Conservation (phyloP, 495 filamentous ascomycete genomes). For the Neurospora discreta region DNA sequence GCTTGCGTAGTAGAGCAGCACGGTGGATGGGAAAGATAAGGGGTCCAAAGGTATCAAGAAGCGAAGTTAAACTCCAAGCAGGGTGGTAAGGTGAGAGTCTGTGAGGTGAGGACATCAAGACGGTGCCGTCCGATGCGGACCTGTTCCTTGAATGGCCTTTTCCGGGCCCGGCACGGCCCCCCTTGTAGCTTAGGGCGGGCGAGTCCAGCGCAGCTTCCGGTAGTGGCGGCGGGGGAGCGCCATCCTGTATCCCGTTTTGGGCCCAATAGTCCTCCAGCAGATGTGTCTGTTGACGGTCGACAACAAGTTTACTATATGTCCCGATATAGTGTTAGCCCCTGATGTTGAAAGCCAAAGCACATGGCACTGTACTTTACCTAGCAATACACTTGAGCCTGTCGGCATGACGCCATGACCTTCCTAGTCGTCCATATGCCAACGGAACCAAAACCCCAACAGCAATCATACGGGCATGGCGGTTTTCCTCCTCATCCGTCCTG, state of each 20-base stretch:
- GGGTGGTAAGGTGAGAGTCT: constrained; percentile 71
- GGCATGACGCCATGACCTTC: constrained; percentile 83
- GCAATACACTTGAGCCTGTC: constrained; percentile 64
- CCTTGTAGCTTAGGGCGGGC: constrained; percentile 29
- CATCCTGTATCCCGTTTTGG: constrained; percentile 43
- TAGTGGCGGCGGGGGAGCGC: constrained; percentile 32
- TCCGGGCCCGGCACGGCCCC: constrained; percentile 14
- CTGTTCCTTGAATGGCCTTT: constrained; percentile 41
- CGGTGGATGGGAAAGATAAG: constrained; percentile 83
- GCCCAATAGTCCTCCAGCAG: constrained; percentile 74
- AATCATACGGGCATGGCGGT: constrained; percentile 85
- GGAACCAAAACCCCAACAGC: constrained; percentile 84
- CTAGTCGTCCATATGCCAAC: constrained; percentile 73
- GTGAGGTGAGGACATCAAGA: constrained; percentile 56
- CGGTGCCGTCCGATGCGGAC: constrained; percentile 49
- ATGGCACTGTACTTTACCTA: constrained; percentile 33
- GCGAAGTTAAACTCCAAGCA: constrained; percentile 63
- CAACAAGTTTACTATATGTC: constrained; percentile 36
- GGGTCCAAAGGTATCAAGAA: constrained; percentile 78
- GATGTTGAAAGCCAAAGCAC: constrained; percentile 11
- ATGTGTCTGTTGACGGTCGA: constrained; percentile 43
- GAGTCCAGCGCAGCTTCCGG: constrained; percentile 46
- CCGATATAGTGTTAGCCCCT: constrained; percentile 12
- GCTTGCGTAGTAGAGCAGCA: constrained; percentile 77
- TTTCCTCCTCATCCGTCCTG: constrained; percentile 58